Evolutionary conservation across 306 rosid species (phyloP).

Genomic region (Vigna unguiculata): DNA sequence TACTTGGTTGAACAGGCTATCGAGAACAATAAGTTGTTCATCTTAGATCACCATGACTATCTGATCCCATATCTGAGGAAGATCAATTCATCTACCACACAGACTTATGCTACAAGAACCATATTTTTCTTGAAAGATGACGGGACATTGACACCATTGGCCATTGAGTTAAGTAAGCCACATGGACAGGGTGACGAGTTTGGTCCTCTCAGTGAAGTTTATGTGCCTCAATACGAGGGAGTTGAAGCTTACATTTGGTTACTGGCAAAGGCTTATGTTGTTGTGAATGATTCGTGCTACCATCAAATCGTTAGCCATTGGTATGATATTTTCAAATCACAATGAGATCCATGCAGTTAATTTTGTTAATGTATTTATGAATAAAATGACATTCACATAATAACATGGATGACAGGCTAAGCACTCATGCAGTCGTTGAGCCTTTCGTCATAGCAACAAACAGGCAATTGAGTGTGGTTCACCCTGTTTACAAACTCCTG

Average conservation of each 20-base stretch:
- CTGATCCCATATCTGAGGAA: constrained; percentile 65
- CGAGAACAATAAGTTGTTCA: constrained; percentile 57
- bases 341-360: background rate
- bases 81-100: constrained; percentile 56
- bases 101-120: constrained; percentile 70
- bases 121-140: constrained; percentile 64
- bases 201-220: constrained; percentile 61
- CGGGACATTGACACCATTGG: constrained; percentile 79
- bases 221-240: constrained; percentile 62
- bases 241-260: constrained; percentile 63
- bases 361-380: background rate
- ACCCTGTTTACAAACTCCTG: constrained; percentile 47
- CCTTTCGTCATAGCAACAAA: constrained; percentile 63
- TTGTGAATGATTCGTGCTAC: constrained; percentile 60
- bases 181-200: constrained; percentile 60
- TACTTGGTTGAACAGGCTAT: constrained; percentile 61
- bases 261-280: constrained; percentile 73
- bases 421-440: constrained; percentile 78
- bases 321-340: constrained; percentile 43
- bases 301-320: constrained; percentile 79
- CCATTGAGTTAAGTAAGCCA: constrained; percentile 70
- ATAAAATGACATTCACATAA: background rate
- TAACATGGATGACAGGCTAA: constrained; percentile 52
- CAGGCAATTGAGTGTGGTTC: constrained; percentile 52
- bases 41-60: constrained; percentile 74